A percentile compares a stretch with the other conserved stretches of the same genome.
These are phyloP conservation scores for Incumbomyces lentus DNA, from an alignment of 2,329 filamentous ascomycete species.

Conservation along the genomic window DNA sequence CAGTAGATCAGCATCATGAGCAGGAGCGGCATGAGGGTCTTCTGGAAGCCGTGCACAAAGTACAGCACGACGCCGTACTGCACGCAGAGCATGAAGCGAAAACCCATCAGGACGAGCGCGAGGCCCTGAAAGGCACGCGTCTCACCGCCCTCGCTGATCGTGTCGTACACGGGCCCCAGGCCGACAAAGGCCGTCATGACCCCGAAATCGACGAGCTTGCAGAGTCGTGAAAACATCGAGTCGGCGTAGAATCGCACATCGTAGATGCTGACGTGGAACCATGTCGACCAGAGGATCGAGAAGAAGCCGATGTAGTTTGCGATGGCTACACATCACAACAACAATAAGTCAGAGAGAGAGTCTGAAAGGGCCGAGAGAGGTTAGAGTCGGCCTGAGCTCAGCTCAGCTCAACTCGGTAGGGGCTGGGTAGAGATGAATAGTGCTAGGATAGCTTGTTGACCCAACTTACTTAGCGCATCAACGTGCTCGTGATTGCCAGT, in stretches of 20 bases:
- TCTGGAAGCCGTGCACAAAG: constrained; percentile 8
- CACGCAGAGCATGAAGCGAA: constrained; percentile 41
- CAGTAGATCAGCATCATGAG: constrained; percentile 18
- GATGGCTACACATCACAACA: constrained; percentile 12
- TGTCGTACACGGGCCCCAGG: constrained; percentile 39
- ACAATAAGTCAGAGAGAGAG: too few relatives aligned
- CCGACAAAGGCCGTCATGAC: constrained; percentile 57
- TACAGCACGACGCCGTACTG: constrained; percentile 38
- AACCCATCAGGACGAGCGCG: constrained; percentile 39
- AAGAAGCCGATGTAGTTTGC: constrained; percentile 44
- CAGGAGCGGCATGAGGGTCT: constrained; percentile 8
- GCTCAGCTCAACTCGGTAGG: too few relatives aligned
- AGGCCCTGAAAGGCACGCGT: constrained; percentile 36
- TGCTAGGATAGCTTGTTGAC: too few relatives aligned
- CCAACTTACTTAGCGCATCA: constrained; percentile 24
- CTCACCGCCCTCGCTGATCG: constrained; percentile 25
- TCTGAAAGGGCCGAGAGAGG: too few relatives aligned
- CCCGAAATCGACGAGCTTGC: constrained; percentile 50
- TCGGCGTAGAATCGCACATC: constrained; percentile 58
- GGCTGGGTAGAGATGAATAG: too few relatives aligned
- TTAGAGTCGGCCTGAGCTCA: too few relatives aligned
- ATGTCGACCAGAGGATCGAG: constrained; percentile 55
- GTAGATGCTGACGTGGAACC: constrained; percentile 53
- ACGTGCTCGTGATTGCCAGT: constrained; percentile 46
- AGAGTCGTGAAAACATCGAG: constrained; percentile 51